A percentile compares a stretch with the other conserved stretches of the same genome.
phyloP scores from a whole-genome alignment of 2,329 filamentous ascomycete genomes.

The Verticillium isaacii region DNA sequence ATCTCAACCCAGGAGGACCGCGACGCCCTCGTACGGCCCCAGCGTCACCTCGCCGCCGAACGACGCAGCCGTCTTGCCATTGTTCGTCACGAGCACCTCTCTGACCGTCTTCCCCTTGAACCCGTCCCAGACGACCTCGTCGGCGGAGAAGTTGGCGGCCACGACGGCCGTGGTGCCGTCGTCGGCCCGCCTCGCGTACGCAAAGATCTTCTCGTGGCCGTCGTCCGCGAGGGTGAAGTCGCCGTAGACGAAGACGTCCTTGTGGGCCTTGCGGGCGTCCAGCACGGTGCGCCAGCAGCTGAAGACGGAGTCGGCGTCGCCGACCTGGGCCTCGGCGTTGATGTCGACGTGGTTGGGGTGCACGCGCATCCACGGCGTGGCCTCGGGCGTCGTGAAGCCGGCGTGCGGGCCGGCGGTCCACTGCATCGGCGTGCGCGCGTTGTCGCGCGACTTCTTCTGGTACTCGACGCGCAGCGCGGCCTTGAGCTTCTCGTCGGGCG shows the following conservation, averaged over 20 bases:
- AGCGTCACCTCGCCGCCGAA: constrained; percentile 23
- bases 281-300: constrained; percentile 58
- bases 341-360: constrained; percentile 58
- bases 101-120: constrained; percentile 17
- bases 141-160: constrained; percentile 31
- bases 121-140: constrained; percentile 24
- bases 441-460: constrained; percentile 59
- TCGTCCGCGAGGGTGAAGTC: constrained; percentile 37
- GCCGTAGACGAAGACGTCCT: constrained; percentile 64
- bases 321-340: constrained; percentile 55
- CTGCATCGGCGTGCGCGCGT: constrained; percentile 67
- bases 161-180: constrained; percentile 27
- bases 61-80: constrained; percentile 21
- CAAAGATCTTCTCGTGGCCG: constrained; percentile 28
- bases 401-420: constrained; percentile 58
- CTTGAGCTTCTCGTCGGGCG: constrained; percentile 31
- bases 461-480: constrained; percentile 37
- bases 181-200: constrained; percentile 28
- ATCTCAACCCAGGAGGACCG: constrained; percentile 21
- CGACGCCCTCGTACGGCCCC: constrained; percentile 31
- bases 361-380: constrained; percentile 65
- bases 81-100: constrained; percentile 29
- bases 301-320: constrained; percentile 46
- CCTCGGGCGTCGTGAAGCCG: constrained; percentile 54
- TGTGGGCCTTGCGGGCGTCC: constrained; percentile 53